These are phyloP conservation scores for Neophaeococcomyces mojaviensis DNA, from an alignment of 2,329 filamentous ascomycete species.

Conservation along the genomic window DNA sequence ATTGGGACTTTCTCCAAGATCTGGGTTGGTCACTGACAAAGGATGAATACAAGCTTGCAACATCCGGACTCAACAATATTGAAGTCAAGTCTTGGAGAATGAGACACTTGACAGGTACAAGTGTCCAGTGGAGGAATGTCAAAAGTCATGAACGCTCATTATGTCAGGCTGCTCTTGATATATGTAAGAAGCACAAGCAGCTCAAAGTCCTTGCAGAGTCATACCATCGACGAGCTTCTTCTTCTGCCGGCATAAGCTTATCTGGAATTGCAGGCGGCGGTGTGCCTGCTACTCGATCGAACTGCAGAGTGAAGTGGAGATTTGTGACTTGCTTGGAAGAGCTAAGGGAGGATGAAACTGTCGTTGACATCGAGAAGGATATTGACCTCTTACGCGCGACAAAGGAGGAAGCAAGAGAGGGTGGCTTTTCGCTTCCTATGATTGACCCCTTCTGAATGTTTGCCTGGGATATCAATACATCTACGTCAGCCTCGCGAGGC, in stretches of 20 bases:
- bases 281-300: neutral
- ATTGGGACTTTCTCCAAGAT: conserved; percentile 12
- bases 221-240: neutral
- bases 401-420: conserved; percentile 2
- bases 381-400: neutral
- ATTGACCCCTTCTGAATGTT: neutral
- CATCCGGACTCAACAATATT: conserved; percentile 1
- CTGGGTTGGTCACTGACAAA: conserved; percentile 11
- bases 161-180: conserved; percentile 11
- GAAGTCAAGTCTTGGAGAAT: conserved; percentile 2
- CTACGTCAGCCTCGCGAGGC: neutral
- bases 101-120: conserved; percentile 1
- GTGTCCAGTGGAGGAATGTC: conserved; percentile 4
- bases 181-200: conserved; percentile 7
- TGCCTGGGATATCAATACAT: neutral
- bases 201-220: conserved; percentile 7
- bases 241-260: neutral
- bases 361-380: neutral
- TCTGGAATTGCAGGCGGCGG: no score
- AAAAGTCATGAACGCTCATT: conserved; percentile 9
- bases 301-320: conserved; percentile 3
- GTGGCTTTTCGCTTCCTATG: neutral
- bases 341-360: neutral
- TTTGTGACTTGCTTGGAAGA: neutral
- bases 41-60: conserved; percentile 1